Evolutionary conservation across 2,329 filamentous ascomycete genomes (phyloP), one percentile per base, ranked within the genome.

Genomic region (Aspergillaceae sp.): DNA sequence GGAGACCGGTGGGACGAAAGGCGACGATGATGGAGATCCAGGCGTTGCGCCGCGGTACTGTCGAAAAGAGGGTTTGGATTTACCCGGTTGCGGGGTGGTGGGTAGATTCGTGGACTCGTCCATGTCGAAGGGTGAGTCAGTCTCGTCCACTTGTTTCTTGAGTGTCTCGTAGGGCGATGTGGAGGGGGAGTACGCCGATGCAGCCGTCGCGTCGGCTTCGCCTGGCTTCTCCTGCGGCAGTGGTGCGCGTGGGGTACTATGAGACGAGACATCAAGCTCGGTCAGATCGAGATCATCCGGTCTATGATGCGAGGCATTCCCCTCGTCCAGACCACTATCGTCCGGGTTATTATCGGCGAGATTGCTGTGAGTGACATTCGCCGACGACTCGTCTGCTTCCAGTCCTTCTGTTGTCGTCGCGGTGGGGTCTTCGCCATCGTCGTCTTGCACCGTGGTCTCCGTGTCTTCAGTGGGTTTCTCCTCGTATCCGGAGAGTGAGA

Each of bases 401-500:
- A 19, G 19, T 19, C 19, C 19, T 19, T 19, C 19, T 19, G 19
- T 19, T 38, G 26, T 19, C 19, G 36, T 38, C 36, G 36, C 46
- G 59, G 69, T 11, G 80, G 74, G 50, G 9, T 83, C 30, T 27
- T 83, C 78, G 37, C 77, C 75, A 9, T 83, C 30, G 9, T 83
- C 78, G 37, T 77, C 75, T 47, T 79, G 71, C 0, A 76, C 76
- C 1, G 72, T 74, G 46, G 71, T 63, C 70, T 78, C 58, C 60
- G 19, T 71, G n/a, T 85, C 82, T 28, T 74, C 71, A 5, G 66
- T 65, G 9, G 80, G 80, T 26, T 82, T 76, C 61, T 94, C 90
- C 63, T 95, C 91, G 66, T 98, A 96, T 29, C 90, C 89, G 0
- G 89, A 95, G 7, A 98, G 78, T 7, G 91, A 95, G 28, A 98